phyloP scores from a whole-genome alignment of 1,284 basidiomycete genomes.

The Leucoagaricus sp. region DNA sequence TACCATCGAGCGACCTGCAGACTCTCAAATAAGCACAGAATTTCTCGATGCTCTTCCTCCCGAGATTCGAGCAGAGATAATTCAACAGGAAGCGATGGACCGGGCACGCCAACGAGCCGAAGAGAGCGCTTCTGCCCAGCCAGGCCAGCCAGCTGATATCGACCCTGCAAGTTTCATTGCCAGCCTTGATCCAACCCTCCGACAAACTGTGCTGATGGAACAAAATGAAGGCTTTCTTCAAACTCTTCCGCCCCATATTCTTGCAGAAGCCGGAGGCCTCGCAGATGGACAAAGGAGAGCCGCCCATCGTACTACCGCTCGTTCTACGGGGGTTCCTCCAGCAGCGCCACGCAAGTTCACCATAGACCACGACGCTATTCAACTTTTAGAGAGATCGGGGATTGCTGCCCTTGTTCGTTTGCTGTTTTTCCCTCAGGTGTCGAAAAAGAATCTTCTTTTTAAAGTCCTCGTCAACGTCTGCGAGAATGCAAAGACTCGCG shows the following conservation, averaged over 20 bases:
- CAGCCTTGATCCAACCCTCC: conserved; percentile 80
- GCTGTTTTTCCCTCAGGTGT: conserved; percentile 94
- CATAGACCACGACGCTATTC: conserved; percentile 83
- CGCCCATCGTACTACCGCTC: conserved; percentile 36
- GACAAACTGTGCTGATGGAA: conserved; percentile 86
- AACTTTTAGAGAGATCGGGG: conserved; percentile 90
- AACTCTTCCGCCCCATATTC: conserved; percentile 78
- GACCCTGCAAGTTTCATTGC: conserved; percentile 89
- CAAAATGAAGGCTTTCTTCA: conserved; percentile 84
- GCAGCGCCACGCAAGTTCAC: conserved; percentile 49
- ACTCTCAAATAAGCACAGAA: conserved; percentile 90
- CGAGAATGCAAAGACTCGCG: conserved; percentile 91
- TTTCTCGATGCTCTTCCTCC: conserved; percentile 97
- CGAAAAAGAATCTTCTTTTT: conserved; percentile 84
- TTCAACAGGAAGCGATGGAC: conserved; percentile 92
- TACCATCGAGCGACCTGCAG: conserved; percentile 67
- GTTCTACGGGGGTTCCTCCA: conserved; percentile 33
- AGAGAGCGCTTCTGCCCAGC: conserved; percentile 40
- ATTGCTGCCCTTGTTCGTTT: conserved; percentile 91
- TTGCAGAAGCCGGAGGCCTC: conserved; percentile 77
- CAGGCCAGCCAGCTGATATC: conserved; percentile 66
- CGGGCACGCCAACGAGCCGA: conserved; percentile 63
- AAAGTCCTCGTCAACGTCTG: conserved; percentile 94
- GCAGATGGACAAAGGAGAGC: conserved; percentile 40
- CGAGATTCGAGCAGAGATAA: conserved; percentile 94